phyloP scores from a whole-genome alignment of 768 basidiomycete genomes.

The Calocybe gangraenosa region DNA sequence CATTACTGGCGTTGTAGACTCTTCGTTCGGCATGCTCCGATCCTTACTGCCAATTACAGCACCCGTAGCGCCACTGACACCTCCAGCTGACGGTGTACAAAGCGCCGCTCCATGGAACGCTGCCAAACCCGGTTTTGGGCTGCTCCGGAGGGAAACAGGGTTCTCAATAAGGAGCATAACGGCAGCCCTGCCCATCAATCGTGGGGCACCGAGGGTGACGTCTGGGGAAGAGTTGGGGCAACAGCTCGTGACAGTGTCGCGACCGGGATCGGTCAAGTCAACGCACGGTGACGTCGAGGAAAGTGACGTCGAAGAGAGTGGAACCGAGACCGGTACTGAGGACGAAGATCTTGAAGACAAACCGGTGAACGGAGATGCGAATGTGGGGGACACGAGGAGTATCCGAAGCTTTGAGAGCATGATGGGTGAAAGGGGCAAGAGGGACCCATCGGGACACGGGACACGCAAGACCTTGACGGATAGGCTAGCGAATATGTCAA shows the following conservation, averaged over 20 bases:
- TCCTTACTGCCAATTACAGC: slow-evolving; percentile 58
- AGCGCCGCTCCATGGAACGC: slow-evolving; percentile 34
- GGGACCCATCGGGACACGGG: slow-evolving; percentile 12
- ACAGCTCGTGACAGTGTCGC: slow-evolving; percentile 43
- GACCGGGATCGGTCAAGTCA: slow-evolving; percentile 34
- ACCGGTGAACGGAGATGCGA: slow-evolving; percentile 32
- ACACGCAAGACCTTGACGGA: slow-evolving; percentile 74
- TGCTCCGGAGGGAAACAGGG: slow-evolving; percentile 69
- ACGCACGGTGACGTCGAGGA: slow-evolving; percentile 31
- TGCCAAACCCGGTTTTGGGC: slow-evolving; percentile 53
- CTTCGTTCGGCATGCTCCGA: slow-evolving; percentile 83
- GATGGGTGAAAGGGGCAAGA: slow-evolving; percentile 47
- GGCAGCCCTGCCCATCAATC: slow-evolving; percentile 53
- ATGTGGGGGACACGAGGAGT: slow-evolving; percentile 58
- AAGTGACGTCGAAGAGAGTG: slow-evolving; percentile 14
- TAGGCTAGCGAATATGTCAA: slow-evolving; percentile 76
- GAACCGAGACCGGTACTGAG: slow-evolving; percentile 30
- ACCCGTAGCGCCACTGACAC: slow-evolving; percentile 19
- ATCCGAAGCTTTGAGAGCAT: slow-evolving; percentile 87
- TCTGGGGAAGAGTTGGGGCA: slow-evolving; percentile 37
- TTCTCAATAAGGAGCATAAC: slow-evolving; percentile 80
- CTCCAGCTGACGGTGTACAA: slow-evolving; percentile 12
- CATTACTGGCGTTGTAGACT: slow-evolving; percentile 84
- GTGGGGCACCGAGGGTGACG: slow-evolving; percentile 27
- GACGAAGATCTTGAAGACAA: slow-evolving; percentile 34